Evolutionary conservation across 305 asterid species (phyloP), one percentile per base, ranked within the genome.

Genomic region (Ruellia speciosa): DNA sequence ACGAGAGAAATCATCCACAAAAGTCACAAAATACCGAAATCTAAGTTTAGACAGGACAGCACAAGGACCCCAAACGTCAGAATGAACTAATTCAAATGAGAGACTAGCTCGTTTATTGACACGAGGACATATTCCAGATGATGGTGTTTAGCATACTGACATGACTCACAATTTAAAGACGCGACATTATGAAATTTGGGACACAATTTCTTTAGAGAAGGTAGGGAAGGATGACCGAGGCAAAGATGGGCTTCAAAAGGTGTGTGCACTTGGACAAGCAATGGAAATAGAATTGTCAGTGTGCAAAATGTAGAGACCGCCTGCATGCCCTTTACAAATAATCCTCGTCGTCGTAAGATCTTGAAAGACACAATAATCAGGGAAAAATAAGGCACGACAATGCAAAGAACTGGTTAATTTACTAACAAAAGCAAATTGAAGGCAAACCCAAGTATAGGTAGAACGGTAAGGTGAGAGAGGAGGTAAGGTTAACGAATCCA

Each of bases 1-100:
- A 10, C 55, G 7, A 16, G 49, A 47, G 34, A 9, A 47, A 12
- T 64, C 50, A 55, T 64, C 56, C 15, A 49, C 48, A 49, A 49
- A 39, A 12, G 51, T 55, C 14, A 33, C 43, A 54, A 54, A 52
- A 12, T 52, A 52, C 9, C 17, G 18, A 52, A 52, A 54, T 1
- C 37, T 45, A 28, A 15, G 33, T 54, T 54, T 54, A 4, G 58
- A 54, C 41, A 54, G 2, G 0, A 31, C 59, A 4, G 52, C 24
- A 16, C 33, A 33, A 65, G 63, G 33, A 34, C 52, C 63, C 52
- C 52, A 56, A 35, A 56, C 35, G 49, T 56, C 18, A 10, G 2
- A 65, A 14, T 65, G 69, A 34, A 65, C 45, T n/a, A 35, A 34
- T 41, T 65, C 58, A 65, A 65, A 65, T 2, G 41, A 58, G 7